Percentiles rank a stretch among this genome's conserved stretches.
Evolutionary conservation across 352 stramenopile genomes (phyloP).

Genomic region (Blastocystis sp.): DNA sequence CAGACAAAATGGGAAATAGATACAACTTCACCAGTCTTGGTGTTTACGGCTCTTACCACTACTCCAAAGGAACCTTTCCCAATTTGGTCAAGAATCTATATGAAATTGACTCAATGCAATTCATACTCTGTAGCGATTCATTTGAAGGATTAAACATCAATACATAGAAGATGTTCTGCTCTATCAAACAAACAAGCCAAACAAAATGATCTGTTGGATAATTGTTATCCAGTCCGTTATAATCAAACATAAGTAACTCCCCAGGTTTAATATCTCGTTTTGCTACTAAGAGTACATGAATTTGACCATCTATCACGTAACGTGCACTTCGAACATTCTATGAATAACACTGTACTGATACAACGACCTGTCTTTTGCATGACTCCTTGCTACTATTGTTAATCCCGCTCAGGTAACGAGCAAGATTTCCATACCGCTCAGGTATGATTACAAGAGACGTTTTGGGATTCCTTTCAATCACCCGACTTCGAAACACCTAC

Average conservation of each 20-base stretch:
- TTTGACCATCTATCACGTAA: slow-evolving; percentile 23
- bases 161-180: not conserved
- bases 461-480: not conserved
- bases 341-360: not conserved
- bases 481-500: not conserved
- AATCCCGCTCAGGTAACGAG: slow-evolving; percentile 56
- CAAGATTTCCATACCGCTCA: slow-evolving; percentile 47
- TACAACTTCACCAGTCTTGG: slow-evolving; percentile 83
- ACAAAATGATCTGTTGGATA: slow-evolving; percentile 63
- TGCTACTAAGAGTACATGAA: slow-evolving; percentile 46
- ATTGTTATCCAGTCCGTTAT: slow-evolving; percentile 52
- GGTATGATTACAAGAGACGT: slow-evolving; percentile 62
- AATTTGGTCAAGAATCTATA: slow-evolving; percentile 83
- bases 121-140: slow-evolving; percentile 50
- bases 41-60: slow-evolving; percentile 86
- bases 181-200: slow-evolving; percentile 29
- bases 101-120: not conserved
- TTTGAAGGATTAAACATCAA: not conserved
- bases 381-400: slow-evolving; percentile 52
- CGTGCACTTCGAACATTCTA: slow-evolving; percentile 57
- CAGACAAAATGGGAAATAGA: slow-evolving; percentile 52
- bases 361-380: slow-evolving; percentile 42
- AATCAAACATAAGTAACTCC: slow-evolving; percentile 59
- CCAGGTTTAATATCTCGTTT: slow-evolving; percentile 26
- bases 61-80: slow-evolving; percentile 89